These are phyloP conservation scores for Malus hybrid DNA, from an alignment of 331 rosid species.

Conservation along the genomic window DNA sequence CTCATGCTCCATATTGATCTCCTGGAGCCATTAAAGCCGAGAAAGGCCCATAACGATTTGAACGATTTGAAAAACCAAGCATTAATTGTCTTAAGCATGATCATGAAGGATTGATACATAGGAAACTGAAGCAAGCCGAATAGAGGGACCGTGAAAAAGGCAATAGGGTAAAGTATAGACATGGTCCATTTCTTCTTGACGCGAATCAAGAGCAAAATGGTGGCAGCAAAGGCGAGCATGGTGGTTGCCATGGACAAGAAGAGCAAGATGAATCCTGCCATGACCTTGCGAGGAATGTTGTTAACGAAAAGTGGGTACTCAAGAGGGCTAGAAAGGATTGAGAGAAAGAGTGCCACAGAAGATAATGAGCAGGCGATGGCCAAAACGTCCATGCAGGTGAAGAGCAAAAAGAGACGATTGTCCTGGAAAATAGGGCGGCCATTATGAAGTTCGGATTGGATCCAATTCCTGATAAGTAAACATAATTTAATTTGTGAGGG, in stretches of 20 bases:
- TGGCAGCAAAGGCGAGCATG: too few relatives aligned
- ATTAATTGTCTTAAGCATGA: not conserved
- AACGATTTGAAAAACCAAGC: not conserved
- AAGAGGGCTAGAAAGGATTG: too few relatives aligned
- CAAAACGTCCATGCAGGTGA: not conserved
- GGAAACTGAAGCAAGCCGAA: not conserved
- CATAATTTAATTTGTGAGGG: too few relatives aligned
- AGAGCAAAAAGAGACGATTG: slow-evolving; percentile 7
- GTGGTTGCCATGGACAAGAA: too few relatives aligned
- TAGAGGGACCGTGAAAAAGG: slow-evolving; percentile 2
- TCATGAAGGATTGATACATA: not conserved
- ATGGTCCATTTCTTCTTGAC: not conserved
- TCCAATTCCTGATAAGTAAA: too few relatives aligned
- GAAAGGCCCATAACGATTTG: not conserved
- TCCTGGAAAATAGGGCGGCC: slow-evolving; percentile 3
- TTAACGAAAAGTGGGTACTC: too few relatives aligned
- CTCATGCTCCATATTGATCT: not conserved
- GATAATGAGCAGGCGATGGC: too few relatives aligned
- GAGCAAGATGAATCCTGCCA: too few relatives aligned
- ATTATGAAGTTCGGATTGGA: not conserved
- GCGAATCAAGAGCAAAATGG: too few relatives aligned
- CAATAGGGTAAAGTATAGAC: not conserved
- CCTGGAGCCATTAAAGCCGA: not conserved
- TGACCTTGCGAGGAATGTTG: too few relatives aligned
- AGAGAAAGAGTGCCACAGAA: too few relatives aligned